These are phyloP conservation scores for Saccharomycopsis hybrid DNA, from an alignment of 1,139 yeast genomes.

Conservation along the genomic window DNA sequence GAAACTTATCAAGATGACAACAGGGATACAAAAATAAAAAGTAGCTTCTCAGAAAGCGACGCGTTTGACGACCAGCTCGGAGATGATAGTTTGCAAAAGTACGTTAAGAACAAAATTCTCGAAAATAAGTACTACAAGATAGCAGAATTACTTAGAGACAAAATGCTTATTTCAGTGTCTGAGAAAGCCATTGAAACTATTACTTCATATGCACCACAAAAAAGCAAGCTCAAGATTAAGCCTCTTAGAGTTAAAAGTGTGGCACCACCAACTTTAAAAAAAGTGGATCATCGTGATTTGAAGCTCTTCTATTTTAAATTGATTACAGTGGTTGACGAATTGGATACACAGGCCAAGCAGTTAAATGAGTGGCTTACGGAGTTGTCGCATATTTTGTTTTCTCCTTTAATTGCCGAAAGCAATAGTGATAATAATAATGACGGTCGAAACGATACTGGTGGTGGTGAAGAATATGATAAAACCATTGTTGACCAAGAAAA, in stretches of 20 bases:
- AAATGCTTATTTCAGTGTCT: constrained; percentile 43
- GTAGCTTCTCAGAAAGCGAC: constrained; percentile 23
- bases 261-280: constrained; percentile 2
- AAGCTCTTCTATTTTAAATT: constrained; percentile 12
- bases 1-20: constrained; percentile 21
- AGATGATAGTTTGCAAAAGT: constrained; percentile 21
- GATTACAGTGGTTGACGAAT: constrained; percentile 24
- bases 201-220: constrained; percentile 18
- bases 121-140: constrained; percentile 47
- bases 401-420: constrained; percentile 40
- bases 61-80: constrained; percentile 25
- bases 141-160: constrained; percentile 59
- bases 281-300: constrained; percentile 4
- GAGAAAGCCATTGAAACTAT: constrained; percentile 28
- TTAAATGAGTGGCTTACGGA: constrained; percentile 50
- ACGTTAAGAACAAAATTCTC: constrained; percentile 24
- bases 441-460: constrained; percentile 34
- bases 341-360: constrained; percentile 52
- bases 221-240: constrained; percentile 23
- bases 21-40: not conserved
- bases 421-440: constrained; percentile 32
- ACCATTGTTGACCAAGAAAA: constrained; percentile 70
- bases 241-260: constrained; percentile 4
- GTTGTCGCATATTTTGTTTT: constrained; percentile 39
- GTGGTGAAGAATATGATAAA: constrained; percentile 73